Evolutionary conservation across 495 filamentous ascomycete species (phyloP), one percentile per base, ranked within the genome.

Genomic region (Cladorrhinum samala): DNA sequence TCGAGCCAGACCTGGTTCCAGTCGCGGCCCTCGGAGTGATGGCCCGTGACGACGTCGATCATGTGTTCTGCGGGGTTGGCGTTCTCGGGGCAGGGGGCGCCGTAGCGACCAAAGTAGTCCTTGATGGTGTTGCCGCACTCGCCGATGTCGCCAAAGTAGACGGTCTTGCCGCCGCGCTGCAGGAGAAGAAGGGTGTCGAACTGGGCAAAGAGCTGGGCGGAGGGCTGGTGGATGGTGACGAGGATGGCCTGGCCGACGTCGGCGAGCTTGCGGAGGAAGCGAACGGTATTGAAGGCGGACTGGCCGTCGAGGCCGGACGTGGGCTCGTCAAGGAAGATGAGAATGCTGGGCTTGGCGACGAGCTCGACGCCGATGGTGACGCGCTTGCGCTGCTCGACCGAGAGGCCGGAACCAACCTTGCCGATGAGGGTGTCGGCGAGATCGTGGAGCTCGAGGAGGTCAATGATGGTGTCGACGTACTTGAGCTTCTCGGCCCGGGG

Each of bases 291-390:
- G 68, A 76, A 89, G 0, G 90, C 90, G 1, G 85, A 84, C 61
- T 94, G 88, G 38, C 82, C 84, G 67, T 96, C 91, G n/a, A 96
- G 80, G 53, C 91, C 91, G 46, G 83, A 87, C 1, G 86, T 90
- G 0, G 87, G 87, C 59, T 90, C 85, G 58, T 90, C 86, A n/a
- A 90, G 63, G 66, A 89, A 89, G 60, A 89, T 78, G 8, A 88
- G 59, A 1, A 91, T 75, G 45, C 79, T 83, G 0, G 91, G 91
- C 65, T 91, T 94, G 7, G 91, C 88, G 4, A 88, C 91, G 9
- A 96, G 72, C 62, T 96, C 91, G n/a, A 96, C 91, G 51, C 87
- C 91, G 51, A 96, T 95, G 4, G 91, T 95, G 3, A 95, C 57
- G 20, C 85, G 53, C 77, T 88, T 71, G 61, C 71, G 67, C 63